Evolutionary conservation across 345 rosid species (phyloP).

Genomic region (Arabidopsis arenosa): DNA sequence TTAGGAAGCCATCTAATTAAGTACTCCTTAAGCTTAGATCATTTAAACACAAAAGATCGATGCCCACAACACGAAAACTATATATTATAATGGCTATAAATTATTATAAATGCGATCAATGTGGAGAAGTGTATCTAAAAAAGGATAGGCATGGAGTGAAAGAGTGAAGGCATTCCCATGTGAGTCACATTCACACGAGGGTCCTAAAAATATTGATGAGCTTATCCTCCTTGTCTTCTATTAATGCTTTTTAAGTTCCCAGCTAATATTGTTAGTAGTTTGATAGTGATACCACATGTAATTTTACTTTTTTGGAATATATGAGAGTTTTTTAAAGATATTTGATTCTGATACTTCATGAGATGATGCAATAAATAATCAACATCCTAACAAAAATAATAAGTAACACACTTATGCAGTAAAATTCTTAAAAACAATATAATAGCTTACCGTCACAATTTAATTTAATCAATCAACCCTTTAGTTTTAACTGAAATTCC

Average conservation of each 20-base stretch:
- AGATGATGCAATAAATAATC: slow-evolving; percentile 26
- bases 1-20: not conserved
- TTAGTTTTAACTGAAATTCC: not conserved
- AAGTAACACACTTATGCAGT: not conserved
- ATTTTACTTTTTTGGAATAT: not conserved
- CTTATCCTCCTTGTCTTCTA: slow-evolving; percentile 36
- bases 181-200: slow-evolving; percentile 40
- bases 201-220: slow-evolving; percentile 34
- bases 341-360: slow-evolving; percentile 18
- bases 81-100: not conserved
- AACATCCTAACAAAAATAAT: not conserved
- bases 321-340: not conserved
- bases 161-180: slow-evolving; percentile 35
- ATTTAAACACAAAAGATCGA: not conserved
- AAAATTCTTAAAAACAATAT: not conserved
- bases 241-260: slow-evolving; percentile 35
- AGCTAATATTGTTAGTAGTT: slow-evolving; percentile 26
- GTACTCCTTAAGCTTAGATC: not conserved
- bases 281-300: slow-evolving; percentile 8
- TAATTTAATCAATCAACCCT: not conserved
- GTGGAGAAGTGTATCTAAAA: slow-evolving; percentile 14
- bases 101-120: not conserved
- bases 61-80: not conserved
- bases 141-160: slow-evolving; percentile 29
- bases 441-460: not conserved